Conservation (phyloP, 176 grass and related monocot genomes). For the Carex pumila region DNA sequence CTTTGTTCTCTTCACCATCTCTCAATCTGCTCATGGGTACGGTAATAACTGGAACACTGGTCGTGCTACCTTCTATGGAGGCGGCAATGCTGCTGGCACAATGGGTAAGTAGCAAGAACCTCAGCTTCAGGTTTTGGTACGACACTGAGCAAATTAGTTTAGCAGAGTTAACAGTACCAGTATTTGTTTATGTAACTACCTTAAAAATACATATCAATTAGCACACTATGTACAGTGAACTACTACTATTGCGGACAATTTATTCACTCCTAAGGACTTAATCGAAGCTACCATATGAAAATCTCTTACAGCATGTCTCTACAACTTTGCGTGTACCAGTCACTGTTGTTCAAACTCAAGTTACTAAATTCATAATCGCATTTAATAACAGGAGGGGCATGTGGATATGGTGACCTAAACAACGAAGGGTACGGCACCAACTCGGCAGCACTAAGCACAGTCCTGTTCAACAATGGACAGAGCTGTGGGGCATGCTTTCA, state of each 20-base stretch:
- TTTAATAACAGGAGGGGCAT: slow-evolving; percentile 62
- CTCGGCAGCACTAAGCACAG: slow-evolving; percentile 89
- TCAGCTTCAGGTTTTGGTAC: neutral
- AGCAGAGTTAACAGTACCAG: neutral
- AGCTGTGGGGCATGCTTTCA: slow-evolving; percentile 68
- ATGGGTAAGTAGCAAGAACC: slow-evolving; percentile 41
- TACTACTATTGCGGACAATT: neutral
- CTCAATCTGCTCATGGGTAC: neutral
- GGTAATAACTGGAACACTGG: slow-evolving; percentile 33
- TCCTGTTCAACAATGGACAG: slow-evolving; percentile 54
- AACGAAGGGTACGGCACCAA: slow-evolving; percentile 72
- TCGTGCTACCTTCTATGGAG: slow-evolving; percentile 77
- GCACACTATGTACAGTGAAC: neutral
- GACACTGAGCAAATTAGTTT: neutral
- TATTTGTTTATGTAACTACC: neutral
- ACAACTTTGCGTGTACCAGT: neutral
- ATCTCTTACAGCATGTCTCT: neutral
- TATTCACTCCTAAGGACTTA: neutral
- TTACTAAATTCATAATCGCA: neutral
- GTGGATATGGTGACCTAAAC: slow-evolving; percentile 95
- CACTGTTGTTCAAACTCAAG: neutral
- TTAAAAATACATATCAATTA: neutral
- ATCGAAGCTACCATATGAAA: neutral
- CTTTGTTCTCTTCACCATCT: slow-evolving; percentile 5
- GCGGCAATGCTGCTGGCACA: slow-evolving; percentile 57